Conservation (phyloP, 129 eudicot species). For the Flaveria brownii region DNA sequence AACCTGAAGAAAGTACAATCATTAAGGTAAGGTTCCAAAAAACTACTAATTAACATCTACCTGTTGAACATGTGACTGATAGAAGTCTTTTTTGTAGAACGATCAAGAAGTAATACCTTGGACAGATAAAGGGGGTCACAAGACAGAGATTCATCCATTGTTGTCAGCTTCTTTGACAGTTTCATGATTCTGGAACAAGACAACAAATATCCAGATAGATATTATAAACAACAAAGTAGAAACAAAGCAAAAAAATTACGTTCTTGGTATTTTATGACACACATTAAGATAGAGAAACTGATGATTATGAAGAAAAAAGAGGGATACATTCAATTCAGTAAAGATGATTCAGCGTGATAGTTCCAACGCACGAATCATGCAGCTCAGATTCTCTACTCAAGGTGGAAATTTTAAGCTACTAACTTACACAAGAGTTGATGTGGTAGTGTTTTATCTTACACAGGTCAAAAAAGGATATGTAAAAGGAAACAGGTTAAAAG, state of each 20-base stretch:
- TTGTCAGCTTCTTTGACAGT: conserved; percentile 77
- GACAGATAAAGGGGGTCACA: conserved; percentile 77
- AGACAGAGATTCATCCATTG: conserved; percentile 74
- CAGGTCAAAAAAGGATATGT: neutral
- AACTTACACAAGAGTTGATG: neutral
- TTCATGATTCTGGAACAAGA: conserved; percentile 65
- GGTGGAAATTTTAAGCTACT: too few relatives aligned
- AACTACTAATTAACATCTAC: neutral
- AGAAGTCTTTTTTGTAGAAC: neutral
- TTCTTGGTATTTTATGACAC: neutral
- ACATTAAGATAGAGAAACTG: neutral
- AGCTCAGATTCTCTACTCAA: neutral
- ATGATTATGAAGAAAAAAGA: neutral
- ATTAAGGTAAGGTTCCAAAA: neutral
- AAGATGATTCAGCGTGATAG: conserved; percentile 3
- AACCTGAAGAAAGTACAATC: conserved; percentile 45
- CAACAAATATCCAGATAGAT: neutral
- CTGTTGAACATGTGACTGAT: neutral
- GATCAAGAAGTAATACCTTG: conserved; percentile 48
- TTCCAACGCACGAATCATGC: neutral
- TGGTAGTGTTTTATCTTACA: neutral
- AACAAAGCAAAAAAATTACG: neutral
- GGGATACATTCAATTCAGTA: neutral
- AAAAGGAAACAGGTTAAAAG: too few relatives aligned
- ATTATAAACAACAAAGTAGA: conserved; percentile 1